Percentiles rank a stretch among this genome's conserved stretches.
Evolutionary conservation across 768 basidiomycete genomes (phyloP).

Genomic region (Galerina sulciceps): DNA sequence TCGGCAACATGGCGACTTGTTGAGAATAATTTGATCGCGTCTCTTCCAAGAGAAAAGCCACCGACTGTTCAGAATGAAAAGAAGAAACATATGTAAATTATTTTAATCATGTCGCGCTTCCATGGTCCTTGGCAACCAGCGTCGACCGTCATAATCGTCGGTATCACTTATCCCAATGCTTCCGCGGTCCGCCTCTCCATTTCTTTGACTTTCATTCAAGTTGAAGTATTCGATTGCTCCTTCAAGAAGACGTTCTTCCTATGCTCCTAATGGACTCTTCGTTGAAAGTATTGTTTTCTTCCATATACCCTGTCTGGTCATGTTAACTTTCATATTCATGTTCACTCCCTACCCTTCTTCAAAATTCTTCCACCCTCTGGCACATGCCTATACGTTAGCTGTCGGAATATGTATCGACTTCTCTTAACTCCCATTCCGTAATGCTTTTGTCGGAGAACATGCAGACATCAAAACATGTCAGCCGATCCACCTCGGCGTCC

Average conservation of each 20-base stretch:
- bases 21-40: neutral
- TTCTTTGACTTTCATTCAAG: neutral
- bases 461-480: too few species aligned
- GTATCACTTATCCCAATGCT: neutral
- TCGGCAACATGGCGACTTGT: too few species aligned
- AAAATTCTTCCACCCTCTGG: neutral
- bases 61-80: too few species aligned
- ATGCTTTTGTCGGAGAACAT: too few species aligned
- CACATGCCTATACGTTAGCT: too few species aligned
- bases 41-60: neutral
- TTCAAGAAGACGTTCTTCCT: neutral
- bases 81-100: too few species aligned
- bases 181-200: too few species aligned
- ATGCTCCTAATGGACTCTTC: neutral
- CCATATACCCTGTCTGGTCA: constrained; percentile 1
- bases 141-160: constrained; percentile 1
- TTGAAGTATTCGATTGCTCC: too few species aligned
- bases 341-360: neutral
- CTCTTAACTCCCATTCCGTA: neutral
- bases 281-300: neutral
- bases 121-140: neutral
- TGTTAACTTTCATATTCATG: neutral
- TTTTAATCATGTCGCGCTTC: too few species aligned
- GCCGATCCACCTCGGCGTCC: too few species aligned
- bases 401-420: neutral